Conservation (phyloP, 495 filamentous ascomycete species). For the Filosporella fistucella region DNA sequence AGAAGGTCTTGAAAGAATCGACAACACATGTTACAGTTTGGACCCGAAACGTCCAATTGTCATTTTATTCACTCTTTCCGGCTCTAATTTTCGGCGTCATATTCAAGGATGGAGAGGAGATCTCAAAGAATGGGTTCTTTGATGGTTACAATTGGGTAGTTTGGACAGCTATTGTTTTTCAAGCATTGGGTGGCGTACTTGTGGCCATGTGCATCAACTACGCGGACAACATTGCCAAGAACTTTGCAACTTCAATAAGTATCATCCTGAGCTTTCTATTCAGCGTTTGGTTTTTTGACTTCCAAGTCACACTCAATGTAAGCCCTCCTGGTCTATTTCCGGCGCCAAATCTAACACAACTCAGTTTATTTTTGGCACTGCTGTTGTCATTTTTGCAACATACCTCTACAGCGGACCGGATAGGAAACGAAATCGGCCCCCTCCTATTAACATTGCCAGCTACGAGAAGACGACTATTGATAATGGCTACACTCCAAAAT, state of each 20-base stretch:
- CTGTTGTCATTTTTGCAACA: constrained; percentile 71
- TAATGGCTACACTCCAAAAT: constrained; percentile 23
- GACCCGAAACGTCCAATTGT: constrained; percentile 91
- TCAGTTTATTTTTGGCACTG: constrained; percentile 78
- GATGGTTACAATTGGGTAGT: constrained; percentile 89
- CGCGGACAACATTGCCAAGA: constrained; percentile 85
- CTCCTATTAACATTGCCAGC: constrained; percentile 68
- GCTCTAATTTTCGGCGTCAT: constrained; percentile 82
- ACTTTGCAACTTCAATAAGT: constrained; percentile 85
- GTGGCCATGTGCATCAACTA: constrained; percentile 83
- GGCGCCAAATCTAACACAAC: constrained; percentile 3
- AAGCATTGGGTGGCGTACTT: constrained; percentile 78
- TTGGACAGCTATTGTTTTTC: constrained; percentile 77
- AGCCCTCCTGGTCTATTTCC: constrained; percentile 32
- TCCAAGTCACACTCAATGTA: constrained; percentile 66
- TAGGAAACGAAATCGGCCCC: constrained; percentile 52
- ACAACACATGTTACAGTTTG: constrained; percentile 67
- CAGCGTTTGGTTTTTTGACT: constrained; percentile 80
- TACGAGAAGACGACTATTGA: constrained; percentile 65
- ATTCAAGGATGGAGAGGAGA: constrained; percentile 78
- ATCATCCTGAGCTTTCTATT: constrained; percentile 80
- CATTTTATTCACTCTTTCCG: constrained; percentile 86
- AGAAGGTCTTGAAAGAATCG: constrained; percentile 88
- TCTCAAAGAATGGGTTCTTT: constrained; percentile 83
- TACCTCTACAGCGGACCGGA: constrained; percentile 72